Base-by-base conservation (phyloP, 257 asterid genomes). In the Catharanthus roseus region DNA sequence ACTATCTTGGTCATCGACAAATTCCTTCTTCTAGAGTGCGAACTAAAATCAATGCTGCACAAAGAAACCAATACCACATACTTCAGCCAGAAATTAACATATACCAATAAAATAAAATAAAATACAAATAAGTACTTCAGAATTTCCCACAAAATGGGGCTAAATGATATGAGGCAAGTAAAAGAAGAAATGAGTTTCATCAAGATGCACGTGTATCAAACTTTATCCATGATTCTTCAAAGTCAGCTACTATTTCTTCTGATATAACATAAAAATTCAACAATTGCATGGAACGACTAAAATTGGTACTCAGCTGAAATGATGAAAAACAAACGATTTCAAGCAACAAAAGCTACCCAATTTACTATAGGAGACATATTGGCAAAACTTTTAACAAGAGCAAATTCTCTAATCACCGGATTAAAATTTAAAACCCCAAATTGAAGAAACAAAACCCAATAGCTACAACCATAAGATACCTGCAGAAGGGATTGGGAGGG, bases 41-140 rank as follows among this genome's bases (percentile, higher is more conserved):
- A 74, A 81, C 77, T 56, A 77, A 78, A 73, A 68, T 78, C 77
- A 74, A 72, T 66, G 75, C 97, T 93, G 91, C 24, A 81, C 71
- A 65, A 71, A 21, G 16, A 68, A 38, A 74, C 21, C 1, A 57
- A 62, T 16, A 3, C 28, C 66, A 58, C 51, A 53, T 11, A 67
- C 33, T 62, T 53, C 62, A 31, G 53, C 53, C 5, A 49, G 69
- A 74, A 63, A 26, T 28, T 56, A 12, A 28, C 23, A 0, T 55
- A 10, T 26, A 24, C 23, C 18, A 55, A 9, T 56, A 13, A 56
- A 54, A 15, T 28, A 0, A 53, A 53, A 47, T 16, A 33, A 21
- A 19, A 34, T 28, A 65, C 12, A 39, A 18, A 0, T 21, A 19
- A 39, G 5, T 18, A 31, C 64, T 23, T 15, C 58, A 6, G 19